Evolutionary conservation across 2,329 filamentous ascomycete species (phyloP).

Genomic region (Diaporthe citri): DNA sequence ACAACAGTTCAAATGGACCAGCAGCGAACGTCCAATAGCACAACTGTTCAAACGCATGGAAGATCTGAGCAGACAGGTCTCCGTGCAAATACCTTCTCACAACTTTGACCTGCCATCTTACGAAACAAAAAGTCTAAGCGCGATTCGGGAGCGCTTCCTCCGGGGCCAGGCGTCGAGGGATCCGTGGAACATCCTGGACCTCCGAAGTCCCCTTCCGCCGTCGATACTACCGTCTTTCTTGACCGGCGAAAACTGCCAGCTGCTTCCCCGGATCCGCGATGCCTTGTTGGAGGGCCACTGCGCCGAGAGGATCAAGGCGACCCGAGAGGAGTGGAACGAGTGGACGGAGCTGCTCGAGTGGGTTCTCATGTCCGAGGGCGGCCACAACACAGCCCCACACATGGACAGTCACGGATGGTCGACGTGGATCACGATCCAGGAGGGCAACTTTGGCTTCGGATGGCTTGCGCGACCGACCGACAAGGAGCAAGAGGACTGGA

Average conservation of each 20-base stretch:
- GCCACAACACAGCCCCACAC: slow-evolving; percentile 51
- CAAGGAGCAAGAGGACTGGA: slow-evolving; percentile 46
- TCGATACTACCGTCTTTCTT: slow-evolving; percentile 45
- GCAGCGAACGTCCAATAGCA: slow-evolving; percentile 43
- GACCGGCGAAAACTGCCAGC: slow-evolving; percentile 47
- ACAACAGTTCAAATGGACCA: slow-evolving; percentile 46
- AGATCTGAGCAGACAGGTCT: slow-evolving; percentile 45
- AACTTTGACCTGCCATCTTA: slow-evolving; percentile 43
- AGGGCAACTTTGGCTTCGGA: slow-evolving; percentile 49
- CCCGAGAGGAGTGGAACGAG: slow-evolving; percentile 48
- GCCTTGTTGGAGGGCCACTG: slow-evolving; percentile 54
- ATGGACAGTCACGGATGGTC: slow-evolving; percentile 51
- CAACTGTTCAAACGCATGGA: slow-evolving; percentile 48
- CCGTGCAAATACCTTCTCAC: slow-evolving; percentile 48
- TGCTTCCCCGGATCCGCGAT: slow-evolving; percentile 47
- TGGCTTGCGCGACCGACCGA: slow-evolving; percentile 49
- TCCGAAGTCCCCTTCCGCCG: slow-evolving; percentile 46
- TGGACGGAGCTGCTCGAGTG: slow-evolving; percentile 51
- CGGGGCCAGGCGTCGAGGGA: slow-evolving; percentile 35
- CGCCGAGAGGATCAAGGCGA: slow-evolving; percentile 46
- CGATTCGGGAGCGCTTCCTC: slow-evolving; percentile 45
- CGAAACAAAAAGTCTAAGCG: slow-evolving; percentile 42
- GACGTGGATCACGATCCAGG: slow-evolving; percentile 52
- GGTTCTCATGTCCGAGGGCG: slow-evolving; percentile 50
- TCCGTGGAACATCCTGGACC: slow-evolving; percentile 49